Percentiles rank a stretch among this genome's conserved stretches.
These are phyloP conservation scores for Groenewaldozyma tartarivorans DNA, from an alignment of 805 yeast genomes.

Conservation along the genomic window DNA sequence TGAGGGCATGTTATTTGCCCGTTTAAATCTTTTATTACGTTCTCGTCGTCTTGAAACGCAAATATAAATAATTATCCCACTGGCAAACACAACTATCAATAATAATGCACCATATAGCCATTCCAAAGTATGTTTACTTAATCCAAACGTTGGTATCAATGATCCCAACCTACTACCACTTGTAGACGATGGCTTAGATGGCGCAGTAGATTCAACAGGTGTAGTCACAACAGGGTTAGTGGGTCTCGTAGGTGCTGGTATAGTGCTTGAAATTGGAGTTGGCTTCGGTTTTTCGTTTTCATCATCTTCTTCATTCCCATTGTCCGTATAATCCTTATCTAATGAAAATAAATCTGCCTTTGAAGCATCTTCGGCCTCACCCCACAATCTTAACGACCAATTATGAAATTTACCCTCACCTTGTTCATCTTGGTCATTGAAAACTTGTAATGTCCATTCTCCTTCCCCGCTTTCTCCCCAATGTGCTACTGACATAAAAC, in stretches of 20 bases:
- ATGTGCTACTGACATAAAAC: slow-evolving; percentile 94
- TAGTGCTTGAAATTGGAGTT: slow-evolving; percentile 11
- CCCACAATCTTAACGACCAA: slow-evolving; percentile 79
- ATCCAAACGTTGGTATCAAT: slow-evolving; percentile 25
- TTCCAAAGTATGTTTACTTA: slow-evolving; percentile 19
- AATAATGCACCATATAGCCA: slow-evolving; percentile 32
- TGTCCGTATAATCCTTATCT: slow-evolving; percentile 30
- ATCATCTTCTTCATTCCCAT: slow-evolving; percentile 32
- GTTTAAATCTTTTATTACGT: slow-evolving; percentile 7
- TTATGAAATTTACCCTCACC: slow-evolving; percentile 33
- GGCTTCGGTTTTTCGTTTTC: slow-evolving; percentile 13
- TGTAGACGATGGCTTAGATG: slow-evolving; percentile 7
- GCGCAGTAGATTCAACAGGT: slow-evolving; percentile 7
- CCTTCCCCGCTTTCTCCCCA: slow-evolving; percentile 87
- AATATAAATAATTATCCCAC: slow-evolving; percentile 27
- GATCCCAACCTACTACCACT: slow-evolving; percentile 13
- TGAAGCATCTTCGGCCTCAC: slow-evolving; percentile 59
- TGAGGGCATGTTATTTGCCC: slow-evolving; percentile 8
- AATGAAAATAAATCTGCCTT: slow-evolving; percentile 51
- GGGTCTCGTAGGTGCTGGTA: slow-evolving; percentile 6
- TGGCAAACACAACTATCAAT: slow-evolving; percentile 36
- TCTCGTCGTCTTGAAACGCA: slow-evolving; percentile 32
- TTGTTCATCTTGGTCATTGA: slow-evolving; percentile 22
- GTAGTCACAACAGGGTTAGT: slow-evolving; percentile 2
- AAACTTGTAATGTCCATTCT: slow-evolving; percentile 66